Evolutionary conservation across 768 basidiomycete species (phyloP), one percentile per base, ranked within the genome.

Genomic region (Boletus eberwhitei): DNA sequence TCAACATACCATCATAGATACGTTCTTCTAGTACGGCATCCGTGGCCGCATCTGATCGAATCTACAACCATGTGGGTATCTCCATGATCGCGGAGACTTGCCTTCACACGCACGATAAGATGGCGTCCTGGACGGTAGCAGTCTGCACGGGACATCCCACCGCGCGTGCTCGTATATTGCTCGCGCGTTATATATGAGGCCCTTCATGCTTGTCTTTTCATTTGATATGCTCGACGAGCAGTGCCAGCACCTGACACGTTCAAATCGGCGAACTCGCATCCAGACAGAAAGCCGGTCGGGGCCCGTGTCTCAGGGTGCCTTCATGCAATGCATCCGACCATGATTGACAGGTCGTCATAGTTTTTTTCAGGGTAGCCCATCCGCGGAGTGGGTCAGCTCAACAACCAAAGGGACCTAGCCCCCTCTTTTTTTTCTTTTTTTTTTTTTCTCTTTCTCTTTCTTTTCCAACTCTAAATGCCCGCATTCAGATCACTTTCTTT

Each of bases 51-150:
- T 47, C 36, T 37, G 43, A 49, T 50, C 48, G 19, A 44, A 45
- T 29, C 50, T 47, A 45, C 29, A 36, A 38, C 34, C 56, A 46
- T 52, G 36, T 42, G 47, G 49, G 8, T 49, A 32, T 34, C 43
- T 49, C 32, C 29, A 36, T 8, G n/a, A 35, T 35, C 12, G 29
- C 26, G 22, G 39, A 43, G 39, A 11, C 9, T 21, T 24, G 22
- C n/a, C 8, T 44, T 62, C 55, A 41, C 60, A 48, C 31, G 34
- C 14, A 26, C 26, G 50, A 52, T 51, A 31, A 51, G 48, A 39
- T 48, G 24, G 17, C 39, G 31, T 26, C n/a, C 17, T 36, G 26
- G 7, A 13, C 5, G 22, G 13, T 41, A 21, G 12, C 6, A 35
- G 24, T 13, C 29, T 22, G 34, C 16, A 32, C 19, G 4, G 5